Evolutionary conservation across 2,329 filamentous ascomycete species (phyloP).

Genomic region (Gremmenia infestans): DNA sequence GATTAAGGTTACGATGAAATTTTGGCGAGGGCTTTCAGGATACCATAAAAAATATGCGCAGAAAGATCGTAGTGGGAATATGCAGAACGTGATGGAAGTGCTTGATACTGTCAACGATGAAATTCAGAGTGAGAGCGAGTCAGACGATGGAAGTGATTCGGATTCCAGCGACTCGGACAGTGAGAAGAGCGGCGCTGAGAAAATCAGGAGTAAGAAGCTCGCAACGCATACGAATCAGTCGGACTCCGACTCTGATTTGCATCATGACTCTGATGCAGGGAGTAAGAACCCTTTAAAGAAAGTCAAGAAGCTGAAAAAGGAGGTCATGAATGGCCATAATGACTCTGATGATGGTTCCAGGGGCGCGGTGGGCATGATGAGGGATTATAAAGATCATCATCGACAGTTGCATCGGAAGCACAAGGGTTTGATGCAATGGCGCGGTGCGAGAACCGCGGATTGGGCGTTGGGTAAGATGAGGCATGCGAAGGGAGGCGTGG

Average conservation of each 20-base stretch:
- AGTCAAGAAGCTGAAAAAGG: slow-evolving; percentile 16
- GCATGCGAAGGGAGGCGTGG: slow-evolving; percentile 41
- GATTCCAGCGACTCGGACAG: slow-evolving; percentile 3
- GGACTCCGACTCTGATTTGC: slow-evolving; percentile 3
- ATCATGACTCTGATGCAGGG: slow-evolving; percentile 4
- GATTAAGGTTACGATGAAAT: slow-evolving; percentile 51
- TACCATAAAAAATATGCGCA: slow-evolving; percentile 49
- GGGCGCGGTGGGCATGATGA: slow-evolving; percentile 46
- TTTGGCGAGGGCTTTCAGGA: slow-evolving; percentile 49
- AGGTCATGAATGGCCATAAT: slow-evolving; percentile 35
- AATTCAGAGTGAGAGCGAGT: slow-evolving; percentile 29
- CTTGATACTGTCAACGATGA: slow-evolving; percentile 57
- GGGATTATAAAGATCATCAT: slow-evolving; percentile 55
- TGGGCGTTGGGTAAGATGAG: slow-evolving; percentile 56
- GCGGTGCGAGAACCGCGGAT: slow-evolving; percentile 47
- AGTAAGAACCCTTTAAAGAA: slow-evolving; percentile 16
- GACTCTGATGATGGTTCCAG: slow-evolving; percentile 39
- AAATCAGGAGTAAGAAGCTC: slow-evolving; percentile 11
- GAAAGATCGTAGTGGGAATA: slow-evolving; percentile 45
- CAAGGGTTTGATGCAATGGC: slow-evolving; percentile 68
- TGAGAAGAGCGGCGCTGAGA: not conserved
- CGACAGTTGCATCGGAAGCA: slow-evolving; percentile 61
- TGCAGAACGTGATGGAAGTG: slow-evolving; percentile 59
- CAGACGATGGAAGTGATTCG: slow-evolving; percentile 1
- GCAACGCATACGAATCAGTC: slow-evolving; percentile 18